A percentile compares a stretch with the other conserved stretches of the same genome.
phyloP scores from a whole-genome alignment of 768 basidiomycete genomes.

The Naganishia randhawae region DNA sequence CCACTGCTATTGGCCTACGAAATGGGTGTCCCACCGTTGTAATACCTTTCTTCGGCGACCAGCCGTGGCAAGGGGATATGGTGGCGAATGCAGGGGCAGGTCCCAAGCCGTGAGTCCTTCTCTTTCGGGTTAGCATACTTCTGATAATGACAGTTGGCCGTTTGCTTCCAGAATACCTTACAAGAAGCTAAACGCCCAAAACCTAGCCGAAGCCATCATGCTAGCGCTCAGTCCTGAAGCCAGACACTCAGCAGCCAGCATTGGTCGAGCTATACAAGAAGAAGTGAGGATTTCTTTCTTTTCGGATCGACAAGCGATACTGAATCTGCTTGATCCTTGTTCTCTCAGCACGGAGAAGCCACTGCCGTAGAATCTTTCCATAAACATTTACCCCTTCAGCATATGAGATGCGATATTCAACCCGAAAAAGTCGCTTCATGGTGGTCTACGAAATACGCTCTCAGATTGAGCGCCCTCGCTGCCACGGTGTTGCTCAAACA shows the following conservation, averaged over 20 bases:
- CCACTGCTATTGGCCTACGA: slow-evolving; percentile 62
- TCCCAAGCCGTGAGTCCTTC: slow-evolving; percentile 53
- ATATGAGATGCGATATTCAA: slow-evolving; percentile 58
- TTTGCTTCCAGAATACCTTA: slow-evolving; percentile 53
- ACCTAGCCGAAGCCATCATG: slow-evolving; percentile 58
- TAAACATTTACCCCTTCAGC: slow-evolving; percentile 2
- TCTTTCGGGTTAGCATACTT: not conserved
- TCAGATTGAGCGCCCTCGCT: slow-evolving; percentile 59
- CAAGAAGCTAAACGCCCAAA: slow-evolving; percentile 56
- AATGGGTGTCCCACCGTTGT: slow-evolving; percentile 63
- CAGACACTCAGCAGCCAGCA: slow-evolving; percentile 55
- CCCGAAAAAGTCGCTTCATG: slow-evolving; percentile 58
- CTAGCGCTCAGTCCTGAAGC: slow-evolving; percentile 56
- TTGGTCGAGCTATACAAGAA: slow-evolving; percentile 57
- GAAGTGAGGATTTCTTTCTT: slow-evolving; percentile 52
- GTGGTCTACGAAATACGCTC: slow-evolving; percentile 57
- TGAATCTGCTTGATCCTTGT: slow-evolving; percentile 30
- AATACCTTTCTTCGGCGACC: slow-evolving; percentile 67
- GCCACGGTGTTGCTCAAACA: slow-evolving; percentile 54
- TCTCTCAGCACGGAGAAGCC: slow-evolving; percentile 55
- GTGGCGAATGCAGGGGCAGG: slow-evolving; percentile 63
- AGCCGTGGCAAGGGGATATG: slow-evolving; percentile 60
- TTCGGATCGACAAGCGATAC: not conserved
- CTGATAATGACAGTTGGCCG: not conserved
- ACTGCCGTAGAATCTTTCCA: slow-evolving; percentile 24